Base-by-base conservation (phyloP, 345 rosid species). In the Aquilaria sinensis region DNA sequence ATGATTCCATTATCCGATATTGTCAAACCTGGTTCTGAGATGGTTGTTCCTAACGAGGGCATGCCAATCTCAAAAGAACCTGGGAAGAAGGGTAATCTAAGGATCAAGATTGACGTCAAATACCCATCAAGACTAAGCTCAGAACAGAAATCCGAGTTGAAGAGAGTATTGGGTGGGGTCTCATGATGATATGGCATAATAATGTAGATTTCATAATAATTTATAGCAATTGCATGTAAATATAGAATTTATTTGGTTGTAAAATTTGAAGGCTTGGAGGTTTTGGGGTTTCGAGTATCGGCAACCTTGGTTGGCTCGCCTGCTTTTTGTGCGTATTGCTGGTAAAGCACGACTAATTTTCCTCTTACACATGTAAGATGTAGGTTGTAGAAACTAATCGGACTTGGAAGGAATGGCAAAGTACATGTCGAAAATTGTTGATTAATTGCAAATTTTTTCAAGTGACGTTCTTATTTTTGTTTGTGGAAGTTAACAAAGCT, bases 31-130 rank as follows among this genome's bases (percentile, higher is more conserved):
- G 95, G 90, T 31, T 70, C 79, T 2, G 99, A 93, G 71, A 70
- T 86, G 64, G 67, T 90, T 61, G 81, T 93, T 63, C 90, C 87
- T 12, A 75, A 84, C 58, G 98, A 93, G 78, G 97, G 97, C 57
- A 93, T 93, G 99, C 97, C 97, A 23, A 78, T 86, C 61, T 88
- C 97, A 3, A 85, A 77, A 71, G 94, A 90, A 60, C 84, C 90
- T 1, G 96, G 95, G 33, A 86, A 31, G 72, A 93, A 81, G 58
- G 99, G 99, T 41, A 86, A 86, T 78, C 62, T 90, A 80, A 86
- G 86, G 68, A 67, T 93, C 71, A 90, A 86, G 74, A 76, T 93
- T n/a, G 89, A 71, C 34, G 96, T 93, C 47, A 85, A 70, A 62
- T 93, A 93, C 61, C 98, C 98, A 34, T 78, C 90, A 45, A 85